These are phyloP conservation scores for Nicotiana noctiflora DNA, from an alignment of 257 asterid species.

Conservation along the genomic window DNA sequence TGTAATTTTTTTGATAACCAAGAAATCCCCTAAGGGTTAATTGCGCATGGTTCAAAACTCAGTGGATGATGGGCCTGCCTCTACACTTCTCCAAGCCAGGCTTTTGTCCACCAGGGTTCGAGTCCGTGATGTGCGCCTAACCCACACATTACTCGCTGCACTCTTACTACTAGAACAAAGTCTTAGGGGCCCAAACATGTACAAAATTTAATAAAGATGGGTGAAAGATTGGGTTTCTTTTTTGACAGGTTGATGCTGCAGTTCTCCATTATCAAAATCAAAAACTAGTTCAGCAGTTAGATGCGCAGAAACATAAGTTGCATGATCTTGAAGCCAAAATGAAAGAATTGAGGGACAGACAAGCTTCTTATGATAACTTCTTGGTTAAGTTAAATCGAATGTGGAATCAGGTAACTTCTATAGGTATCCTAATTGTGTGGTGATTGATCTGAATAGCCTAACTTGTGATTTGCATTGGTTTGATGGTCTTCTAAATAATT, in stretches of 20 bases:
- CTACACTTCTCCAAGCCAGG: too few species aligned
- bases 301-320: constrained; percentile 71
- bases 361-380: constrained; percentile 62
- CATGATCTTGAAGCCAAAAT: constrained; percentile 71
- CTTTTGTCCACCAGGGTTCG: too few species aligned
- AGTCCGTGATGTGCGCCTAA: too few species aligned
- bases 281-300: constrained; percentile 84
- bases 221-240: constrained; percentile 2
- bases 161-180: too few species aligned
- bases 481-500: constrained; percentile 14
- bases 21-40: too few species aligned
- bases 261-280: constrained; percentile 96
- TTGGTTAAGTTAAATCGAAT: constrained; percentile 63
- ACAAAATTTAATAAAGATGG: neutral
- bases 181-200: neutral
- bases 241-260: constrained; percentile 81
- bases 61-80: too few species aligned
- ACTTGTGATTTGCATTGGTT: constrained; percentile 10
- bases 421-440: neutral
- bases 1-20: neutral
- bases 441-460: neutral
- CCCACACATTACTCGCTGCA: too few species aligned
- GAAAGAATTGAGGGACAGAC: constrained; percentile 60
- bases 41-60: too few species aligned
- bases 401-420: constrained; percentile 76